These are phyloP conservation scores for Parastagonospora nodorum DNA, from an alignment of 2,329 filamentous ascomycete genomes.

Conservation along the genomic window DNA sequence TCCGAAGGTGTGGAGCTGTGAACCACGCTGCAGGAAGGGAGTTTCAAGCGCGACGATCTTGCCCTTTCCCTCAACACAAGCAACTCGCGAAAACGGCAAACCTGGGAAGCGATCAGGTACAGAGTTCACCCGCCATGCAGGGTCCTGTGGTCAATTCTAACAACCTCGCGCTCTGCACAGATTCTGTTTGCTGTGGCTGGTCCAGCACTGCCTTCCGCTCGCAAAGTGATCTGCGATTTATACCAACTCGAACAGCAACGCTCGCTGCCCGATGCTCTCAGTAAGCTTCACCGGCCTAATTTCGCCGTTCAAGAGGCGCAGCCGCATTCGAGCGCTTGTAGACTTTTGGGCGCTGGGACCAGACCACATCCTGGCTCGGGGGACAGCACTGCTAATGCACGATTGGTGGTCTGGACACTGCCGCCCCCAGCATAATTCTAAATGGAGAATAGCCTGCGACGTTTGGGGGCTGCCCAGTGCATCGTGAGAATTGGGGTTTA, in stretches of 20 bases:
- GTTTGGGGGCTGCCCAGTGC: conserved; percentile 2
- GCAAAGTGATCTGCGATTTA: no score
- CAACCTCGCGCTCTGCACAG: no score
- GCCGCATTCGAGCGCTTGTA: neutral
- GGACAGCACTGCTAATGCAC: conserved; percentile 7
- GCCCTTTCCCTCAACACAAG: neutral
- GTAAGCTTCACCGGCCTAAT: no score
- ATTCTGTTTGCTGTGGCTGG: neutral
- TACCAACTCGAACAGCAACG: no score
- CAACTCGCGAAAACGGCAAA: neutral
- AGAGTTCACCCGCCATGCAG: neutral
- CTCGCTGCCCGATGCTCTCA: no score
- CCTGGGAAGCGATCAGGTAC: conserved; percentile 6
- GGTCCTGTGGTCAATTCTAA: neutral
- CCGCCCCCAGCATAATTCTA: neutral
- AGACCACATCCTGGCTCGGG: conserved; percentile 8
- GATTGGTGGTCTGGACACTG: conserved; percentile 6
- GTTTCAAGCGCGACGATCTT: conserved; percentile 9
- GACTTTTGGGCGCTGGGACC: neutral
- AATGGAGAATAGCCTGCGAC: conserved; percentile 3
- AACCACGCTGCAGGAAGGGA: conserved; percentile 1
- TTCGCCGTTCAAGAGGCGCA: conserved; percentile 3
- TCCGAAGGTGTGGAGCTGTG: neutral
- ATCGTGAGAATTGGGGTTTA: conserved; percentile 4
- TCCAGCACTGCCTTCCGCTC: no score